Evolutionary conservation across 1,139 yeast genomes (phyloP), one percentile per base, ranked within the genome.

Genomic region (Pichia sp.): DNA sequence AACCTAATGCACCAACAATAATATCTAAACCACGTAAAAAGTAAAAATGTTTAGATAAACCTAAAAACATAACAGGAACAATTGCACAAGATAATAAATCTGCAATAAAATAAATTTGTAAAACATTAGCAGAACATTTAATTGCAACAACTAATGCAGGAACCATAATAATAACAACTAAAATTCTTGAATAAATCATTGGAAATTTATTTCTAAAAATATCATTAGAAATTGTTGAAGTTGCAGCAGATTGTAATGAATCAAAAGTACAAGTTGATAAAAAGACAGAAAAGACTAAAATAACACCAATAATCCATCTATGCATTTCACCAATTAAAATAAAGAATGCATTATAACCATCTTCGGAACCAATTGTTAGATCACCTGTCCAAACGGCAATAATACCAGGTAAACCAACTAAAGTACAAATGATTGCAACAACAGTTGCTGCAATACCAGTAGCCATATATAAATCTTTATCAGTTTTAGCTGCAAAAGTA

Each of bases 321-420:
- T 95, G 93, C 80, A 88, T 76, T 46, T 78, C 69, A 8, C 76
- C 67, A 47, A 88, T 65, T 44, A 89, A 67, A 46, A 81, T 65
- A 64, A 75, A 89, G 53, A 89, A 82, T 3, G 87, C 81, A 49
- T 78, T 72, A 27, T 74, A 70, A 14, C 85, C 84, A 26, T 70
- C 68, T 10, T 64, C 72, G 57, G 78, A 85, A 21, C 72, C 74
- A n/a, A 79, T 75, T 11, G 61, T 63, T 49, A 84, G 65, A 48
- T 79, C 74, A 1, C 93, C 93, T 2, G 87, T 76, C 96, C 96
- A 89, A 19, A 85, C 95, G 2, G 95, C 96, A 42, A 88, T 62
- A 51, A 89, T 72, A 5, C 96, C 97, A 3, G 95, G 76, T 38
- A 78, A 69, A 23, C 96, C 97, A 39, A 83, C 78, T 38, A 87